Evolutionary conservation across 75 land plant species (phyloP), one percentile per base, ranked within the genome.

Genomic region (Isoetes taiwanensis): DNA sequence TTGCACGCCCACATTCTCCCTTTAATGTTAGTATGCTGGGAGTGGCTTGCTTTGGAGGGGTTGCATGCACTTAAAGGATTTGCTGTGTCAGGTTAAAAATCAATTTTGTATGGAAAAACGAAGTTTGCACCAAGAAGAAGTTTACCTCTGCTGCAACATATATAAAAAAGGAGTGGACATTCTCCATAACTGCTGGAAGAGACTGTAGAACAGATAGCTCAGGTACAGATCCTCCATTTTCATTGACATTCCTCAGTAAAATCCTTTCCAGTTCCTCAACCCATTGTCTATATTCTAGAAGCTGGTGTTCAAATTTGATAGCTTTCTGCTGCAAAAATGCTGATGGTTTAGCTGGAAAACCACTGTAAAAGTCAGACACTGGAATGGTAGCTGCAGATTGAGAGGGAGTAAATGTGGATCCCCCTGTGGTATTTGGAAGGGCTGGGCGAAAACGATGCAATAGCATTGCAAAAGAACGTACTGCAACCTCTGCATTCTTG

Each of bases 101-200:
- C n/a, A n/a, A n/a, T n/a, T n/a, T n/a, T n/a, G n/a, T n/a, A n/a
- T n/a, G n/a, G n/a, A n/a, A n/a, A n/a, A n/a, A n/a, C n/a, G n/a
- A n/a, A n/a, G n/a, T n/a, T n/a, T n/a, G 2, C 33, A 30, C 30
- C 21, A 58, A 39, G 24, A 30, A 34, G 16, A 52, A 52, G n/a
- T 30, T 72, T 70, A 90, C 98, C 96, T 93, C 76, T 21, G 98
- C 80, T 54, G 98, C 96, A 28, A 93, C 88, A 64, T 93, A 77
- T 54, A 88, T 69, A 55, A 93, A 88, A 59, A 78, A 93, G 35
- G 79, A 85, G 64, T 93, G 89, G 19, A 84, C 78, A 57, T 93
- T 88, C 46, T 76, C 73, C 72, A 93, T 77, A 34, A 84, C 80
- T 48, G 76, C 64, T 14, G 98, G 98, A 5, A 93, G 69, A 32